phyloP scores from a whole-genome alignment of 305 asterid genomes.

The Euphrasia arctica region DNA sequence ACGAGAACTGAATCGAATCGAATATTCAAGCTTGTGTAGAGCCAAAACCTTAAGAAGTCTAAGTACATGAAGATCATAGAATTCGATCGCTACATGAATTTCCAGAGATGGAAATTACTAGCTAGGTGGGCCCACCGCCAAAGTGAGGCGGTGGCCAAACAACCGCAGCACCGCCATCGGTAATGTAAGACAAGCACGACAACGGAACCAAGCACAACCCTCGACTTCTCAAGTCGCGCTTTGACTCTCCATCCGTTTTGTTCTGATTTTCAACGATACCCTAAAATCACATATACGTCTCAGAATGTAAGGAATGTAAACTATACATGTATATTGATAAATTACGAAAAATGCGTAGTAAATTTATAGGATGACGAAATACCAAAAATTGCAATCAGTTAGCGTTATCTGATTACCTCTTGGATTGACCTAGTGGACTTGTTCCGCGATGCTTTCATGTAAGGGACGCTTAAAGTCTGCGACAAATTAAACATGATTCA shows the following conservation, averaged over 20 bases:
- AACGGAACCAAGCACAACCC: conserved; percentile 85
- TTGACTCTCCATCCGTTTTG: conserved; percentile 42
- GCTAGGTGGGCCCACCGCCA: too few relatives aligned
- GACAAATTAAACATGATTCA: not conserved
- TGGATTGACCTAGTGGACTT: conserved; percentile 39
- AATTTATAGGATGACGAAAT: too few relatives aligned
- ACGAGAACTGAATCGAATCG: conserved; percentile 14
- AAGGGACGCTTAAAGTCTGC: conserved; percentile 89
- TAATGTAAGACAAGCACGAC: conserved; percentile 67
- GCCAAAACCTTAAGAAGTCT: conserved; percentile 13
- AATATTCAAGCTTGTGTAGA: conserved; percentile 7
- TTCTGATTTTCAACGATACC: conserved; percentile 23
- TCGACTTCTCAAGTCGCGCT: conserved; percentile 61
- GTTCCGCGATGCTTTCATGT: conserved; percentile 71
- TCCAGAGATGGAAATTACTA: not conserved
- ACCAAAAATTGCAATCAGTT: too few relatives aligned
- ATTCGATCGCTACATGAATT: not conserved
- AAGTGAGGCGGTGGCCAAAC: too few relatives aligned
- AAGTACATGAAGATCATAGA: conserved; percentile 22
- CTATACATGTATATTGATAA: too few relatives aligned
- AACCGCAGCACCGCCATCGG: conserved; percentile 52
- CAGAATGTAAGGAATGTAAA: not conserved
- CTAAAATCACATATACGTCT: not conserved
- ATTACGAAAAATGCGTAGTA: too few relatives aligned
- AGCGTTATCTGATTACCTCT: conserved; percentile 44